Percentiles rank a stretch among this genome's conserved stretches.
Conservation (phyloP, 352 stramenopile genomes). For the Blastocystis sp. region DNA sequence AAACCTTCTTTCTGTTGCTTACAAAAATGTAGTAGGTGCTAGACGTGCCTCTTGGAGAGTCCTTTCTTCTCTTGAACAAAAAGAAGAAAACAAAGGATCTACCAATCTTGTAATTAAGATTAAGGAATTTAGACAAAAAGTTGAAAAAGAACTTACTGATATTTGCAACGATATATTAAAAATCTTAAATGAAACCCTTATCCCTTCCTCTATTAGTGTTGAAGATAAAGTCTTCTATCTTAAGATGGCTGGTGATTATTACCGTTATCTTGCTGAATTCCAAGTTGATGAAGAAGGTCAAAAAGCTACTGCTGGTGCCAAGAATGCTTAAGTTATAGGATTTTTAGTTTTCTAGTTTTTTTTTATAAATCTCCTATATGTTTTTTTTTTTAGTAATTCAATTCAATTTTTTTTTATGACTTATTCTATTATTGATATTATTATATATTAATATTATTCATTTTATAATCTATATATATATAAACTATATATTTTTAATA, state of each 20-base stretch:
- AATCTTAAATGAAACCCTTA: constrained; percentile 90
- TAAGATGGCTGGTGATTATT: constrained; percentile 99
- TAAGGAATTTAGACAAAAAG: constrained; percentile 35
- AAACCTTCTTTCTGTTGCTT: constrained; percentile 51
- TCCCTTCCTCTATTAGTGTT: constrained; percentile 62
- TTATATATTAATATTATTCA: too few relatives aligned
- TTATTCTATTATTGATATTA: too few relatives aligned
- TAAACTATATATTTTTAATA: too few relatives aligned
- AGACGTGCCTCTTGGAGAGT: constrained; percentile 82
- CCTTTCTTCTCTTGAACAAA: constrained; percentile 41
- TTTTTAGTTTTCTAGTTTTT: neutral
- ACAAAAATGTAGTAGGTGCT: constrained; percentile 93
- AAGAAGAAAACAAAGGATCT: neutral
- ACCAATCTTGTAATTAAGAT: constrained; percentile 5
- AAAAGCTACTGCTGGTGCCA: constrained; percentile 56
- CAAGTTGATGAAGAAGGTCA: constrained; percentile 78
- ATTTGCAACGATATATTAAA: constrained; percentile 87
- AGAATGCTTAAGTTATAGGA: neutral
- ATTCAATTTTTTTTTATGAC: too few relatives aligned
- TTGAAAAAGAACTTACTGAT: constrained; percentile 76
- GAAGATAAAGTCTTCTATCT: constrained; percentile 99
- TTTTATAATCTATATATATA: too few relatives aligned
- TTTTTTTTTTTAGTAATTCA: too few relatives aligned
- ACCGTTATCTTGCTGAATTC: constrained; percentile 96
- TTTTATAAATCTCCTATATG: too few relatives aligned